Evolutionary conservation across 805 yeast species (phyloP), one percentile per base, ranked within the genome.

Genomic region (Wickerhamiella nectarea): DNA sequence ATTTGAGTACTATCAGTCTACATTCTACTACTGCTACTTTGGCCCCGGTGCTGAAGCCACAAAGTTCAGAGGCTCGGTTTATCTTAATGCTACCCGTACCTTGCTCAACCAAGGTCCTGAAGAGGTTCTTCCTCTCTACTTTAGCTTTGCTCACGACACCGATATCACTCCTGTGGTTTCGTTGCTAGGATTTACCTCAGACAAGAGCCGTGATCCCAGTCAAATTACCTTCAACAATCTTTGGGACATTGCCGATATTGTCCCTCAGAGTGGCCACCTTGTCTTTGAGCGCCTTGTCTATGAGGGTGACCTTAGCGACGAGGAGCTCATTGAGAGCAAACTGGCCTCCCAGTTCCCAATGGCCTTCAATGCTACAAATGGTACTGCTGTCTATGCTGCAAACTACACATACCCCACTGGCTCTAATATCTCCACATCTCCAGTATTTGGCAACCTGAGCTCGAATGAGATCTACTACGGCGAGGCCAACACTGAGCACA

Each of bases 71-170:
- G 78, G 76, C 2, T 65, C 69, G 2, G 61, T 67, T 5, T 67
- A 66, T 53, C 58, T 72, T 48, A 67, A 72, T 46, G 76, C 78
- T 11, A 62, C 76, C 7, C 59, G 69, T 38, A 56, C 63, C 10
- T 55, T 73, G 46, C 62, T 74, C 48, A 60, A 64, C 52, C 64
- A 64, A 36, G 65, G 64, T n/a, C 61, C 62, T 4, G 57, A 54
- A 43, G 35, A 43, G 49, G 66, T 49, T 10, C 52, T 54, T 6
- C 57, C 69, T 48, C 53, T 75, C 33, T 64, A 68, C 58, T 63
- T 68, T 41, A 62, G 67, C 15, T 74, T 74, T 55, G 66, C 75
- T 14, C 80, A 75, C 57, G 80, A 75, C 55, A 73, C 76, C 20
- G 77, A 75, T 52, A 58, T 75, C 31, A 74, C 71, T 46, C 62